These are phyloP conservation scores for Fusarium zealandicum DNA, from an alignment of 2,329 filamentous ascomycete species.

Conservation along the genomic window DNA sequence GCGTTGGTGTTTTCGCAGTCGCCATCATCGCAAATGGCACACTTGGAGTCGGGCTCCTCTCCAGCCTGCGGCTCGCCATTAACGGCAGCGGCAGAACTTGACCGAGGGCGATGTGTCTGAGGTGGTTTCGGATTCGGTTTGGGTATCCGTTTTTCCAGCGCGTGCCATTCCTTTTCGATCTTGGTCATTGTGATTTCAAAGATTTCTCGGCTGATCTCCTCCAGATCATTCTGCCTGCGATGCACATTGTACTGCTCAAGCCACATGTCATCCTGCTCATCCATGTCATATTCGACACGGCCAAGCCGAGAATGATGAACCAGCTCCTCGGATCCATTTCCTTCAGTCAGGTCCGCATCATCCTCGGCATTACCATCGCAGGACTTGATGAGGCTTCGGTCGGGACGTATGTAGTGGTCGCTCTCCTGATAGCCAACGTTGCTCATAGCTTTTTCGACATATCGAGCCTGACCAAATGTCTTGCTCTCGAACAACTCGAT, in stretches of 20 bases:
- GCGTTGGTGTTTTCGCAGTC: conserved; percentile 99
- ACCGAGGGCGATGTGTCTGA: conserved; percentile 90
- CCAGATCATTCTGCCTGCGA: conserved; percentile 75
- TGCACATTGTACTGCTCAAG: conserved; percentile 82
- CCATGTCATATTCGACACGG: conserved; percentile 98
- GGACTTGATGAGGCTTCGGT: conserved; percentile 73
- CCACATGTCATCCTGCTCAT: conserved; percentile 98
- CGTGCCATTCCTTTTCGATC: conserved; percentile 98
- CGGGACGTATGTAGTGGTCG: conserved; percentile 83
- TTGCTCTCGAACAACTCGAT: conserved; percentile 84
- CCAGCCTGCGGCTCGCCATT: conserved; percentile 86
- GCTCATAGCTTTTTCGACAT: conserved; percentile 95
- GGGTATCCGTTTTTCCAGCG: conserved; percentile 92
- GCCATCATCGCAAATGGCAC: conserved; percentile 97
- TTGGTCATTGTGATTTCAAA: conserved; percentile 99
- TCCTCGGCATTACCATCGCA: conserved; percentile 67
- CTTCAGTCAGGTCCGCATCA: conserved; percentile 57
- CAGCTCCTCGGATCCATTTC: conserved; percentile 42
- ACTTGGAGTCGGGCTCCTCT: conserved; percentile 97
- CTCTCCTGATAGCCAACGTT: conserved; percentile 96
- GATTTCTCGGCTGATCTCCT: conserved; percentile 87
- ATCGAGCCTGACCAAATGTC: conserved; percentile 83
- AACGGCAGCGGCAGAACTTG: conserved; percentile 91
- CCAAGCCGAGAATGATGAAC: conserved; percentile 61
- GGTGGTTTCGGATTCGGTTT: conserved; percentile 97